phyloP scores from a whole-genome alignment of 139 green algal species.

The Yamagishiella unicocca region DNA sequence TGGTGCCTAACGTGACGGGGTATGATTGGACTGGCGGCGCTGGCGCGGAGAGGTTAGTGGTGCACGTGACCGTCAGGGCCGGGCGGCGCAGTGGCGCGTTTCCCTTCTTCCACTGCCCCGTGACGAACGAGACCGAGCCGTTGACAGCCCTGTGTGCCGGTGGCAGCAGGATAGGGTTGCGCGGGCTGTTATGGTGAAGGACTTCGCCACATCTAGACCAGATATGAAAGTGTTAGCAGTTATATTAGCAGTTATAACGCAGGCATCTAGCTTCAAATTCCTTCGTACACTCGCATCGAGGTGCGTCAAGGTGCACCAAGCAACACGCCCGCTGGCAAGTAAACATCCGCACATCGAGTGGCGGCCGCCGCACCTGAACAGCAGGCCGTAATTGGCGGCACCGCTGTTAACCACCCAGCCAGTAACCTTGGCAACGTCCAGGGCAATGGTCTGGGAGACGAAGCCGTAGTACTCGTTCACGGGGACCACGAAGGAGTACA shows the following conservation, averaged over 20 bases:
- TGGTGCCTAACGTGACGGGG: not conserved
- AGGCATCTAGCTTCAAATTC: not conserved
- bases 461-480: slow-evolving; percentile 21
- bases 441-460: slow-evolving; percentile 17
- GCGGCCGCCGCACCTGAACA: slow-evolving; percentile 21
- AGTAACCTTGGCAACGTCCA: slow-evolving; percentile 13
- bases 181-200: not conserved
- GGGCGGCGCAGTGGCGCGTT: slow-evolving; percentile 17
- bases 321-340: not conserved
- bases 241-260: not conserved
- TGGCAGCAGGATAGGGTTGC: not conserved
- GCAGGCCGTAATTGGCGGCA: slow-evolving; percentile 30
- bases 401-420: slow-evolving; percentile 31
- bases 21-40: not conserved
- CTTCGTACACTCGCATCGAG: not conserved
- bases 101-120: not conserved
- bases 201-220: not conserved
- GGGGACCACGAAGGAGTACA: slow-evolving; percentile 1
- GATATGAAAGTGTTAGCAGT: not conserved
- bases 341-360: not conserved
- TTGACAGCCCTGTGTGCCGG: slow-evolving; percentile 19
- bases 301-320: too few species aligned
- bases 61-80: slow-evolving; percentile 23
- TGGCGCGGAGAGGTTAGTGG: not conserved
- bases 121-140: slow-evolving; percentile 6